Base-by-base conservation (phyloP, 345 rosid genomes). In the Pistacia vera region DNA sequence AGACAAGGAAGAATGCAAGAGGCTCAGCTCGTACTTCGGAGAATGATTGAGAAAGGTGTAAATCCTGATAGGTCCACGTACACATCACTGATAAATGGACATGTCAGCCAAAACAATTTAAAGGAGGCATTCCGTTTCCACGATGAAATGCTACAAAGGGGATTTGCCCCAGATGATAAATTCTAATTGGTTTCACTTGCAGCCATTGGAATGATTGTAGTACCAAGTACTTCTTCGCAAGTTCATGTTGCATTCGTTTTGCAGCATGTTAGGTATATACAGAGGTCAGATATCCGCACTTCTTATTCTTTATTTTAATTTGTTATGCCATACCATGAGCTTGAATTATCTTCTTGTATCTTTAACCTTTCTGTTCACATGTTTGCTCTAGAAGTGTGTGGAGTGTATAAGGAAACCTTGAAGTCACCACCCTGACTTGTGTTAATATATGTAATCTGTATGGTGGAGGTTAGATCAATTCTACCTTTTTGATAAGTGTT, bases 121-220 rank as follows among this genome's bases (percentile, higher is more conserved):
- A 88, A 85, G 46, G 96, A 86, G 72, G 97, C 97, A 57, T 94
- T 94, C 87, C 83, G 88, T 57, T 88, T 86, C 75, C 98, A 94
- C 76, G 90, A 91, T 76, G 94, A 94, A 84, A 94, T 94, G 97
- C 76, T 94, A 74, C 89, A 75, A 66, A 86, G 89, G 78, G 97
- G 98, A 16, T 88, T 94, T 79, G 89, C 88, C 68, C 98, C 95
- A 8, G 97, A 94, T 72, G 97, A 87, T 78, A 71, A 80, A 20
- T 92, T 88, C 73, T 72, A 48, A 62, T 46, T 65, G 70, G 62
- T 57, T 71, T 73, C 35, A 9, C 12, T 52, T 67, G 54, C 30
- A 20, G 60, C 35, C 66, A 41, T 41, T 41, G 46, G 8, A 41
- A 41, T 41, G 46, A 6, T 41, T 41, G 46, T 41, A 6, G 8